Base-by-base conservation (phyloP, 768 basidiomycete species). In the Gloeostereum incarnatum region DNA sequence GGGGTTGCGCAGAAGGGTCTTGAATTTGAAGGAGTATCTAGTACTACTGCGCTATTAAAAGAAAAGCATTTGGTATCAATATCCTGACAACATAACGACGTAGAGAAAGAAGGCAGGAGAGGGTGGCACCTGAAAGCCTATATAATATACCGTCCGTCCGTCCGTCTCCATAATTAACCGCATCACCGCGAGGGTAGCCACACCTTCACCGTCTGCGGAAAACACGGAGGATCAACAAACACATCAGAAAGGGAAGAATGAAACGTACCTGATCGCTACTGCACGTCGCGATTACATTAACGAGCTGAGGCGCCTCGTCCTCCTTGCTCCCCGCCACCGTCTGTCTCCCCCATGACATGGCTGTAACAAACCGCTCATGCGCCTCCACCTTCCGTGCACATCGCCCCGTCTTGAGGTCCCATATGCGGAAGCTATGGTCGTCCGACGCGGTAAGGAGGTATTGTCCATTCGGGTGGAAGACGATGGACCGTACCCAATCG, bases 391-490 rank as follows among this genome's bases (percentile, higher is more conserved):
- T 76, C 60, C 80, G 80, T 41, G 69, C 63, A 47, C 78, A 81
- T 35, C 81, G 63, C 0, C 82, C 83, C 3, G 74, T 75, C 19
- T 65, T 61, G 25, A 84, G 55, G 42, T 85, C 81, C 81, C 83
- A 84, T 3, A 83, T 65, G 11, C 78, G 74, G 41, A 83, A 68
- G 11, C 80, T 76, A 55, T 80, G 73, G 65, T 84, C 81, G 54
- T 84, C 81, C 8, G 76, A 73, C 2, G 76, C 79, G 5, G 81
- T 80, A 7, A 85, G 61, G 7, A 85, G 62, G 48, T 69, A 71
- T 49, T 80, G 81, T 11, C 83, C 81, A n/a, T 65, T 62, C 0
- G 83, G 81, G 55, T 85, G 81, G 56, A 85, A 85, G 23, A 78
- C 68, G 38, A 85, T 61, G 1, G 72, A 72, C 33, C 78, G 69